Base-by-base conservation (phyloP, 2,329 filamentous ascomycete genomes). In the Aureobasidium mangrovei region DNA sequence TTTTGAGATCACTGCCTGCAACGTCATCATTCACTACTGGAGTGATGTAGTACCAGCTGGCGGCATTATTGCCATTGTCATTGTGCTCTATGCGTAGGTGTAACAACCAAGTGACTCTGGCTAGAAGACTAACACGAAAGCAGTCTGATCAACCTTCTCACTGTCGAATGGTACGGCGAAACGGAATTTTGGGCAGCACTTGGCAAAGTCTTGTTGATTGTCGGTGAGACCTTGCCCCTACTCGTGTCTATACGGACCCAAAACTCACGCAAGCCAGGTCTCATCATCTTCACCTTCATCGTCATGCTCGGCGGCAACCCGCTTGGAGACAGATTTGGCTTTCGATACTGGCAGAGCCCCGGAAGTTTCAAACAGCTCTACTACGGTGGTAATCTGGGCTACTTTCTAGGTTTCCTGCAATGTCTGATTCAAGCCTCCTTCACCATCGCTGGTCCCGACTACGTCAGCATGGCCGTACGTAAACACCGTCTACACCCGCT, bases 231-330 rank as follows among this genome's bases (percentile, higher is more conserved):
- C 9, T 18, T 26, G 7, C 26, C 12, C 26, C 4, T 3, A 28
- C 26, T 5, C 31, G 7, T 3, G 8, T 32, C 7, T 12, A 26
- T 7, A 9, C 31, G 4, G 7, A 27, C 24, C 9, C 7, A 6
- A 3, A 24, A 4, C 24, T 45, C n/a, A 42, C 26, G 28, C 3
- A 7, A 24, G 5, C 9, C 7, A 49, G 85, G 81, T 1, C 75
- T 91, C 48, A 78, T 91, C 60, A 62, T 82, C 59, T 91, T 88
- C 71, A 91, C 88, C 2, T 88, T 95, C 63, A 77, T 94, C 59
- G 81, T 83, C 59, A 91, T 93, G 84, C 72, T 93, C 12, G 57
- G 88, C 6, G 89, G 86, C 2, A 93, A 91, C 60, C 89, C 89
- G 0, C 66, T 82, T 0, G 57, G 79, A 36, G 85, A 91, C 60